phyloP scores from a whole-genome alignment of 192 early-diverging fungal genomes.

The Neocallimastix lanati region DNA sequence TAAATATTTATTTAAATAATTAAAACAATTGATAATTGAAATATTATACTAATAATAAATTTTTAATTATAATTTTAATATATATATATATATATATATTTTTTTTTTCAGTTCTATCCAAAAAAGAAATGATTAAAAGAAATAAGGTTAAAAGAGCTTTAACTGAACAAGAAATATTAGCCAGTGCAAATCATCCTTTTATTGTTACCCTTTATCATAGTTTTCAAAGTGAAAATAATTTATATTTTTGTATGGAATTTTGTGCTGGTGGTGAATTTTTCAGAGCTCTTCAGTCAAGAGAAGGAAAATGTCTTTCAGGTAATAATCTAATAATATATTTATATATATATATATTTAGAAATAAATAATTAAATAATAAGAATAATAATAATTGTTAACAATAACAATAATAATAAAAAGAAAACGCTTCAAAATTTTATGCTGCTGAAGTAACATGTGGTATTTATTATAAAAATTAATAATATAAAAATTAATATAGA shows the following conservation, averaged over 20 bases:
- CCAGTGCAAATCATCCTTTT: slow-evolving; percentile 61
- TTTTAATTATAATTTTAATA: too few species aligned
- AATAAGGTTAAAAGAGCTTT: slow-evolving; percentile 96
- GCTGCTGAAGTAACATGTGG: neutral
- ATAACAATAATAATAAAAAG: too few species aligned
- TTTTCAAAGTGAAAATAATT: slow-evolving; percentile 67
- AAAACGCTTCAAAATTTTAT: neutral
- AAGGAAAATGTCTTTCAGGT: neutral
- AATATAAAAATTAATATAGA: too few species aligned
- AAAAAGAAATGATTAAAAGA: slow-evolving; percentile 92
- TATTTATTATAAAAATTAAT: too few species aligned
- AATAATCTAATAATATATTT: too few species aligned
- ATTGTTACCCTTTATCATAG: slow-evolving; percentile 79
- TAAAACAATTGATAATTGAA: too few species aligned
- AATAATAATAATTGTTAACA: too few species aligned
- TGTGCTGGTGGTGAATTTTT: slow-evolving; percentile 82
- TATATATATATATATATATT: too few species aligned
- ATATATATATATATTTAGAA: too few species aligned
- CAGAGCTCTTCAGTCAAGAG: slow-evolving; percentile 4
- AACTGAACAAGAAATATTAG: slow-evolving; percentile 87
- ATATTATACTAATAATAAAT: too few species aligned
- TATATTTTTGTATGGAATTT: slow-evolving; percentile 84
- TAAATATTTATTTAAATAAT: too few species aligned
- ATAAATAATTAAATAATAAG: too few species aligned
- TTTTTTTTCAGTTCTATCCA: slow-evolving; percentile 71